Conservation (phyloP, 2,329 filamentous ascomycete species). For the Cordyceps pruinosa region DNA sequence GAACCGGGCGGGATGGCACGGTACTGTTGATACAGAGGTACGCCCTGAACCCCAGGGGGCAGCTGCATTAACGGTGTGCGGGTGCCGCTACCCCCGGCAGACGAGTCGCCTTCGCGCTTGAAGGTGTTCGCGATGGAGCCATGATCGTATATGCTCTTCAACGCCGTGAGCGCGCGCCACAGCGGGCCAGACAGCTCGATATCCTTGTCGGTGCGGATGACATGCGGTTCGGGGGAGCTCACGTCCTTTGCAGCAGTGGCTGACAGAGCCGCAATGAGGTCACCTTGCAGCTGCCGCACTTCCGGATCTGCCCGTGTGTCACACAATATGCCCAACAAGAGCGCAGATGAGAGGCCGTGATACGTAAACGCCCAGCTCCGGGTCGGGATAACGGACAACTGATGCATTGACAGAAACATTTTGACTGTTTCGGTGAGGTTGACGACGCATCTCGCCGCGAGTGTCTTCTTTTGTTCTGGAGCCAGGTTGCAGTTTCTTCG, state of each 20-base stretch:
- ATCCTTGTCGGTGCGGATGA: constrained; percentile 50
- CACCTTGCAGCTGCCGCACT: constrained; percentile 56
- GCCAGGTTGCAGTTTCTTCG: constrained; percentile 47
- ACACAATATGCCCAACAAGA: constrained; percentile 55
- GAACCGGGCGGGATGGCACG: constrained; percentile 25
- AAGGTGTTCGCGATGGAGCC: constrained; percentile 48
- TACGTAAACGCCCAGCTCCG: constrained; percentile 64
- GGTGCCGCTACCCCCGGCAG: constrained; percentile 38
- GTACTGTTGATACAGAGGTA: constrained; percentile 20
- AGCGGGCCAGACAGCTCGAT: constrained; percentile 57
- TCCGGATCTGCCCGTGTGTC: constrained; percentile 58
- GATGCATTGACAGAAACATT: constrained; percentile 65
- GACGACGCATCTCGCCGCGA: constrained; percentile 53
- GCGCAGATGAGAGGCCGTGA: constrained; percentile 57
- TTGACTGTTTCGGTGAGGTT: constrained; percentile 59
- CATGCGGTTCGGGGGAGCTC: constrained; percentile 45
- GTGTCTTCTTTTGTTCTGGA: constrained; percentile 43
- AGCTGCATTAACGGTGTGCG: constrained; percentile 34
- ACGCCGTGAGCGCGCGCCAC: constrained; percentile 51
- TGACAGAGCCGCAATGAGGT: constrained; percentile 56
- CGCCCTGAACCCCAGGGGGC: constrained; percentile 19
- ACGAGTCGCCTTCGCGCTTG: constrained; percentile 43
- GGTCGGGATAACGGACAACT: constrained; percentile 58
- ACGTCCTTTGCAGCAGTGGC: constrained; percentile 58
- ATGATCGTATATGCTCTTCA: constrained; percentile 61